Evolutionary conservation across 2,329 filamentous ascomycete genomes (phyloP).

Genomic region (Peltaster fructicola): DNA sequence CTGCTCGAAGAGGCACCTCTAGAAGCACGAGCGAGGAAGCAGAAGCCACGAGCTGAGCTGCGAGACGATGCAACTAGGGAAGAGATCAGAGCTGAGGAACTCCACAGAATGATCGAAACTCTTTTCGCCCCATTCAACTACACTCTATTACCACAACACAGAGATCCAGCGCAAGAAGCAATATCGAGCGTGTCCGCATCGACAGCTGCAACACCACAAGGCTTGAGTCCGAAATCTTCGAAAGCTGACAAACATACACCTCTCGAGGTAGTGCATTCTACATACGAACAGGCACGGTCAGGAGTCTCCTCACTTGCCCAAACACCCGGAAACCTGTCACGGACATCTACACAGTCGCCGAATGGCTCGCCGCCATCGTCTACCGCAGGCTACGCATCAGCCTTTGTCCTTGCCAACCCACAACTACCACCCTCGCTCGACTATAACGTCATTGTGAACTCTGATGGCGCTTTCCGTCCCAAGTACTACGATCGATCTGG

Average conservation of each 20-base stretch:
- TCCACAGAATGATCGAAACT: slow-evolving; percentile 80
- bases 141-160: slow-evolving; percentile 64
- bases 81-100: slow-evolving; percentile 84
- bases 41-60: slow-evolving; percentile 80
- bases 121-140: slow-evolving; percentile 95
- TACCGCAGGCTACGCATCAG: no score
- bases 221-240: no score
- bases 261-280: no score
- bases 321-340: slow-evolving; percentile 21
- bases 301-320: slow-evolving; percentile 18
- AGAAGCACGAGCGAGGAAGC: slow-evolving; percentile 77
- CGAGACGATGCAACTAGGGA: slow-evolving; percentile 90
- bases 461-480: no score
- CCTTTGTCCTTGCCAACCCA: no score
- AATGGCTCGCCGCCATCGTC: slow-evolving; percentile 30
- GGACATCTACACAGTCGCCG: slow-evolving; percentile 26
- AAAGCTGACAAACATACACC: no score
- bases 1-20: slow-evolving; percentile 86
- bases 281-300: slow-evolving; percentile 9
- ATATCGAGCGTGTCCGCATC: slow-evolving; percentile 2
- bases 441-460: no score
- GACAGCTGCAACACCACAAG: slow-evolving; percentile 3
- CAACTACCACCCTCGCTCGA: no score
- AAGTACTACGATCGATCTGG: no score
- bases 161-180: slow-evolving; percentile 17